Conservation (phyloP, 2,329 filamentous ascomycete genomes). For the Aureobasidium sp. region DNA sequence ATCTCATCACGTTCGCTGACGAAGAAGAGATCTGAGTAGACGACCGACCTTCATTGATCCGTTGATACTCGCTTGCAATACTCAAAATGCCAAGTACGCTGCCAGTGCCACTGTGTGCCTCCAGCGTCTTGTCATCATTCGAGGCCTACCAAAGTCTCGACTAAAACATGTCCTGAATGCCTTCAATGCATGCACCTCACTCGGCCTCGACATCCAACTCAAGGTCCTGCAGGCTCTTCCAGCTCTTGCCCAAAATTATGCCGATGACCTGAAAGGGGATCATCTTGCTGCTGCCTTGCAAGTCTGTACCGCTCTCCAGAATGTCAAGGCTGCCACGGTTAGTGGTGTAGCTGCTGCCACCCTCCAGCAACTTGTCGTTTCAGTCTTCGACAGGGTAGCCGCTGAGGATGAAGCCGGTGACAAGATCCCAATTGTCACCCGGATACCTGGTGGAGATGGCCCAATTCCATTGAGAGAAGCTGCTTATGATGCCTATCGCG, state of each 20-base stretch:
- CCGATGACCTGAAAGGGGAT: conserved; percentile 68
- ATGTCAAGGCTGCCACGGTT: conserved; percentile 85
- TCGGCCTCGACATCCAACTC: conserved; percentile 79
- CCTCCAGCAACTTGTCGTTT: conserved; percentile 83
- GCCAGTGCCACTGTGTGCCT: conserved; percentile 80
- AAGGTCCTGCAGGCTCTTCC: conserved; percentile 92
- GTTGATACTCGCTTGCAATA: conserved; percentile 86
- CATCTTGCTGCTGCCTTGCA: conserved; percentile 74
- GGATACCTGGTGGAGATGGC: conserved; percentile 58
- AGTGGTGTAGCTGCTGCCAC: conserved; percentile 96
- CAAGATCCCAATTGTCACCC: conserved; percentile 51
- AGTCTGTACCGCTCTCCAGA: conserved; percentile 84
- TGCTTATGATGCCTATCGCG: conserved; percentile 75
- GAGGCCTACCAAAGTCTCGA: conserved; percentile 67
- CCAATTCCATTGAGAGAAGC: conserved; percentile 60
- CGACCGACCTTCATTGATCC: conserved; percentile 80
- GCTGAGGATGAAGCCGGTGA: conserved; percentile 60
- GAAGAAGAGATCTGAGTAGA: conserved; percentile 64
- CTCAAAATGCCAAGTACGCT: conserved; percentile 83
- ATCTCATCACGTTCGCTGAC: conserved; percentile 19
- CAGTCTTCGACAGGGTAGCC: conserved; percentile 85
- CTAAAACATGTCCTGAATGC: conserved; percentile 82
- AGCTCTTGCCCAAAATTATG: conserved; percentile 83
- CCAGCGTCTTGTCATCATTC: conserved; percentile 75
- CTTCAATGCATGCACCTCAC: conserved; percentile 66